Evolutionary conservation across 2,329 filamentous ascomycete genomes (phyloP).

Genomic region (Trichophyton schoenleinii): DNA sequence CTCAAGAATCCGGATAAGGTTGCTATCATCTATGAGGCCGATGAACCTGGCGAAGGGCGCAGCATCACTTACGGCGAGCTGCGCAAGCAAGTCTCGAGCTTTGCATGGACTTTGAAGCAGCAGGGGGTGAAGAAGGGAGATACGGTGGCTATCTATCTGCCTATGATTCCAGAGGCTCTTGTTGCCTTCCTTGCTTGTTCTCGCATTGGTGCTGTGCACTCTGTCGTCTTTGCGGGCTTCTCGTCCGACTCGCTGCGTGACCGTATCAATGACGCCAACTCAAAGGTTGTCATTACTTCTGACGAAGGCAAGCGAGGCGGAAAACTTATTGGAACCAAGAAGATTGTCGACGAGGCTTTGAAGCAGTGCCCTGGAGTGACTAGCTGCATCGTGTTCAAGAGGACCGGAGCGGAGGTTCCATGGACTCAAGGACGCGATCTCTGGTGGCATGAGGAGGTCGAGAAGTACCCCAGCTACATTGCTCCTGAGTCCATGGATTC

Average conservation of each 20-base stretch:
- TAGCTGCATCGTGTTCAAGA: conserved; percentile 82
- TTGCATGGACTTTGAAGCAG: conserved; percentile 78
- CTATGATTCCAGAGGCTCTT: conserved; percentile 96
- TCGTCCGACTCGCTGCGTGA: conserved; percentile 92
- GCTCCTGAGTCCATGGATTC: conserved; percentile 79
- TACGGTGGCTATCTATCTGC: conserved; percentile 91
- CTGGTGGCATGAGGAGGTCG: conserved; percentile 98
- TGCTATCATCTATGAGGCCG: conserved; percentile 97
- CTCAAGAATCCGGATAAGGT: conserved; percentile 84
- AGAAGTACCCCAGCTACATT: conserved; percentile 91
- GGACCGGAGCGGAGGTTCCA: conserved; percentile 83
- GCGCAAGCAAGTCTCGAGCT: conserved; percentile 76
- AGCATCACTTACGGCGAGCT: conserved; percentile 89
- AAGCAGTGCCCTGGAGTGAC: conserved; percentile 87
- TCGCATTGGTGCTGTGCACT: conserved; percentile 91
- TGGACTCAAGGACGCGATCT: conserved; percentile 79
- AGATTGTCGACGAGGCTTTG: conserved; percentile 94
- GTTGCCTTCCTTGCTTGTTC: conserved; percentile 82
- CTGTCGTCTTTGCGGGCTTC: conserved; percentile 95
- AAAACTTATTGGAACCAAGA: conserved; percentile 95
- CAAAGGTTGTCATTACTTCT: conserved; percentile 88
- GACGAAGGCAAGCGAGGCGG: conserved; percentile 97
- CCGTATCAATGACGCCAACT: conserved; percentile 79
- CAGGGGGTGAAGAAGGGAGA: conserved; percentile 97
- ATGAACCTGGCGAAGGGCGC: conserved; percentile 76